phyloP scores from a whole-genome alignment of 768 basidiomycete species.

The Kwoniella sp. region DNA sequence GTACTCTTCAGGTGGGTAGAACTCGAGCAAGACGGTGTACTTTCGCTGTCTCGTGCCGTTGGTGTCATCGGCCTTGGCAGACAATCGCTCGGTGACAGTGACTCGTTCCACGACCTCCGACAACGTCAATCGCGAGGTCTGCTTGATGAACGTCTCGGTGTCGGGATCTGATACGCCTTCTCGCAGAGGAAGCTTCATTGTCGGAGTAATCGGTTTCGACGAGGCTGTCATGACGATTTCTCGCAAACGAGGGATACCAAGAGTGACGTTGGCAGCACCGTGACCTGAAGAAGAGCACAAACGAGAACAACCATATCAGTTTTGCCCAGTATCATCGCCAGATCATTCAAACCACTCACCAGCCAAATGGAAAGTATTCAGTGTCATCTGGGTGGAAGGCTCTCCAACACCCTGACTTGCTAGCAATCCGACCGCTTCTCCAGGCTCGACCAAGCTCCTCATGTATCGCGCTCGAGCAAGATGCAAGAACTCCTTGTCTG shows the following conservation, averaged over 20 bases:
- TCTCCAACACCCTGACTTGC: constrained; percentile 98
- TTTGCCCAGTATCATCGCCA: too few species aligned
- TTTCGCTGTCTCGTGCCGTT: constrained; percentile 72
- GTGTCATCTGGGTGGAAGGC: constrained; percentile 98
- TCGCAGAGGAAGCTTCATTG: constrained; percentile 82
- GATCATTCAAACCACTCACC: constrained; percentile 65
- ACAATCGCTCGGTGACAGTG: constrained; percentile 75
- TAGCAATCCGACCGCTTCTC: constrained; percentile 95
- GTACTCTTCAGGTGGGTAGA: constrained; percentile 87
- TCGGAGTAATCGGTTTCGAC: constrained; percentile 91
- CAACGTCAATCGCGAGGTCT: constrained; percentile 78
- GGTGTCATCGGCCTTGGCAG: constrained; percentile 57
- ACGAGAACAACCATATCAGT: not conserved
- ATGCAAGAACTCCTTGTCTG: constrained; percentile 64
- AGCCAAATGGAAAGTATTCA: constrained; percentile 99
- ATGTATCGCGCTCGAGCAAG: constrained; percentile 92
- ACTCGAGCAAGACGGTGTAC: constrained; percentile 76
- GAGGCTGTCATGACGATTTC: constrained; percentile 99
- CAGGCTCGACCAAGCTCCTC: constrained; percentile 90
- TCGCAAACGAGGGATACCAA: constrained; percentile 96
- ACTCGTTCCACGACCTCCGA: constrained; percentile 86
- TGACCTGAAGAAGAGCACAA: constrained; percentile 65
- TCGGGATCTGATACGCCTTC: constrained; percentile 62
- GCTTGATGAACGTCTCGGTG: constrained; percentile 79
- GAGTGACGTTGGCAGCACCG: constrained; percentile 97